Conservation (phyloP, 2,329 filamentous ascomycete genomes). For the Nectriaceae sp. region DNA sequence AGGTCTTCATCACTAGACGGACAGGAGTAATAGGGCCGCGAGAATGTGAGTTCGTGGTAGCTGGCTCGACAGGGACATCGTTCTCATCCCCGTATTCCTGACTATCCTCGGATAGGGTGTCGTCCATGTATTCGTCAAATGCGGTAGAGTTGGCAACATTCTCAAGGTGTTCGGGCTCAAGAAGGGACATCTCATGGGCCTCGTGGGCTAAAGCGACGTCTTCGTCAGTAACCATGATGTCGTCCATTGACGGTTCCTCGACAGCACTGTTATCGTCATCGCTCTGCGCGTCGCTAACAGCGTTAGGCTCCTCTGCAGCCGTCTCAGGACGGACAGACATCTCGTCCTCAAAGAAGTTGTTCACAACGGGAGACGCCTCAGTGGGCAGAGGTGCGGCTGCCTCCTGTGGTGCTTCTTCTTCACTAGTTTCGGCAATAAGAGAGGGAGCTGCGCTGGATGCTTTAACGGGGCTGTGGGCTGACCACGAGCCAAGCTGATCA, state of each 20-base stretch:
- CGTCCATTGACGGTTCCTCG: conserved; percentile 42
- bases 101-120: conserved; percentile 60
- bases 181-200: conserved; percentile 60
- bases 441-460: conserved; percentile 21
- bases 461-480: conserved; percentile 53
- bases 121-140: conserved; percentile 39
- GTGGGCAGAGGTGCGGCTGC: conserved; percentile 17
- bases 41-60: conserved; percentile 32
- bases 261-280: conserved; percentile 3
- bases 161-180: conserved; percentile 46
- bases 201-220: conserved; percentile 60
- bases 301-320: background rate
- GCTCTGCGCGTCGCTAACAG: background rate
- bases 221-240: conserved; percentile 52
- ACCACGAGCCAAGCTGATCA: conserved; percentile 63
- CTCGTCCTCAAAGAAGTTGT: conserved; percentile 63
- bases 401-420: conserved; percentile 24
- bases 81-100: conserved; percentile 71
- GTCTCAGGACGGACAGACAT: conserved; percentile 46
- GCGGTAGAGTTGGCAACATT: conserved; percentile 33
- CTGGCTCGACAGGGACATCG: conserved; percentile 55
- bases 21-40: conserved; percentile 56
- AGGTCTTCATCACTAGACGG: conserved; percentile 49
- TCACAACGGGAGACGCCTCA: conserved; percentile 43
- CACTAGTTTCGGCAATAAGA: conserved; percentile 41